Base-by-base conservation (phyloP, 306 rosid species). In the Begonia loranthoides region DNA sequence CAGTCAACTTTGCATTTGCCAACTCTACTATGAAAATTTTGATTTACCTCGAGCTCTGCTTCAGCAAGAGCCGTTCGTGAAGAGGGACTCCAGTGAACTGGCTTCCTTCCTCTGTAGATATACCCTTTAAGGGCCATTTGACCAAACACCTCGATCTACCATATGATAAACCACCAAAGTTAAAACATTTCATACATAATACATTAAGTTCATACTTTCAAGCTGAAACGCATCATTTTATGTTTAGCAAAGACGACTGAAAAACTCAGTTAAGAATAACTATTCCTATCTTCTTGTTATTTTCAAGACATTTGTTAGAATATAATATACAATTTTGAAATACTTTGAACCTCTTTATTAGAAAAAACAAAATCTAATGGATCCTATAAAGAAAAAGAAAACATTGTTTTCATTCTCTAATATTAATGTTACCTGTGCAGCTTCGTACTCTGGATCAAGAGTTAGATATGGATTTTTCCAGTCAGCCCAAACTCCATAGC, bases 71-170 rank as follows among this genome's bases (percentile, higher is more conserved):
- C 99, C 57, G 99, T 90, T 56, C 78, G 77, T 52, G 99, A 86
- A 5, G 99, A 90, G 62, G 95, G 99, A 68, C 99, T 90, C 99
- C 99, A 90, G 70, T 90, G 99, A 69, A 90, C 99, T 41, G 99
- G 99, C 68, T 90, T 90, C 68, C 92, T 78, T 59, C 99, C 99
- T 74, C 99, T 73, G 69, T 78, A 86, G 66, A 90, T 90, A 64
- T 74, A 77, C 44, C 96, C 99, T 76, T 80, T 74, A 66, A 80
- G 67, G 69, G 89, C 94, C 95, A 90, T 90, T 76, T 83, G 87
- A 52, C 96, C 99, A 76, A 90, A 90, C 63, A 90, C 99, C 74
- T 86, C 95, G 67, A 90, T 90, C 99, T 90, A 76, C 28, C 51
- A 57, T 44, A 44, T 3, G 48, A 28, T 14, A 12, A 33, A 45